Evolutionary conservation across 352 stramenopile genomes (phyloP).

Genomic region (Globisporangium carolinianum): DNA sequence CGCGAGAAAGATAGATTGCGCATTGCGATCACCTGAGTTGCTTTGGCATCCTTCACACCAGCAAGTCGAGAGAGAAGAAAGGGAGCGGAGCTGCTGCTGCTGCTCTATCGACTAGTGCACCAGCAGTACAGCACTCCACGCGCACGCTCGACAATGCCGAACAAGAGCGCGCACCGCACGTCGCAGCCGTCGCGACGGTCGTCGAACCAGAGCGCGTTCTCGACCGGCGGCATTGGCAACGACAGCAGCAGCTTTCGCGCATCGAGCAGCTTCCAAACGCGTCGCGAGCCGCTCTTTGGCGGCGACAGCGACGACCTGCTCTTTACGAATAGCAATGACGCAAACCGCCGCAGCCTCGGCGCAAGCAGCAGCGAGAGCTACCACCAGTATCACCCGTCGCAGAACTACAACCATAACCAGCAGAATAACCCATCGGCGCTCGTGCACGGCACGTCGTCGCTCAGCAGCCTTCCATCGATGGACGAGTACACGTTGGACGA

Average conservation of each 20-base stretch:
- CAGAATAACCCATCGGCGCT: slow-evolving; percentile 10
- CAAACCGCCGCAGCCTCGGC: slow-evolving; percentile 4
- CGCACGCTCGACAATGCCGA: slow-evolving; percentile 1
- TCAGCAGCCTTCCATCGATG: slow-evolving; percentile 17
- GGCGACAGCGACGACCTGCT: slow-evolving; percentile 2
- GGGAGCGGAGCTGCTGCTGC: too few species aligned
- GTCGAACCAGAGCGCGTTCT: slow-evolving; percentile 6
- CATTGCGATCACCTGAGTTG: too few species aligned
- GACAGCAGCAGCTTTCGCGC: slow-evolving; percentile 6
- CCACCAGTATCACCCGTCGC: neutral
- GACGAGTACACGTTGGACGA: slow-evolving; percentile 15
- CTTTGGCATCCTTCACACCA: too few species aligned
- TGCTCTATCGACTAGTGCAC: too few species aligned
- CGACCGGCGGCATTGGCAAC: neutral
- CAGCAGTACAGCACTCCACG: too few species aligned
- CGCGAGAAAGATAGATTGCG: too few species aligned
- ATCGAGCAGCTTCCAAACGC: slow-evolving; percentile 1
- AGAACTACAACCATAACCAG: neutral
- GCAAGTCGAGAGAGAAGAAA: too few species aligned
- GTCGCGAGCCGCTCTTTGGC: slow-evolving; percentile 9
- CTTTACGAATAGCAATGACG: neutral
- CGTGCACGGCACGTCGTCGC: slow-evolving; percentile 16
- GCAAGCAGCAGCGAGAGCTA: slow-evolving; percentile 6
- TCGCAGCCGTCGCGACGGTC: slow-evolving; percentile 8
- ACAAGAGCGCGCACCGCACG: slow-evolving; percentile 4